Evolutionary conservation across 306 rosid species (phyloP), one percentile per base, ranked within the genome.

Genomic region (Begonia peltatifolia): DNA sequence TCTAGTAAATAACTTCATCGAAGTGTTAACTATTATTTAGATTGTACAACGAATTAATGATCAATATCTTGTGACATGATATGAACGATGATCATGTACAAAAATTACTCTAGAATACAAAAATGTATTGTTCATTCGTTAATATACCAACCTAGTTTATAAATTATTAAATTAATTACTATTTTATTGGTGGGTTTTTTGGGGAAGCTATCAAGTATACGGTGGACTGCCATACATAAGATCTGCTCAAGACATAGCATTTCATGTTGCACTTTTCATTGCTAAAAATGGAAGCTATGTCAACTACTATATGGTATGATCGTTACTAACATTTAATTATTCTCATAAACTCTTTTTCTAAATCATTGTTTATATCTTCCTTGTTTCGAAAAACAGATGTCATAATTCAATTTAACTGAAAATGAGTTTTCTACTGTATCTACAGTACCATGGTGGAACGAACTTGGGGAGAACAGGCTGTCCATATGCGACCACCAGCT

Each of bases 171-270:
- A 17, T 17, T 17, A 17, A 17, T 17, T 17, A 17, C 1, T 17
- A 20, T 20, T 20, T 20, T 2, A 20, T 20, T 20, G 23, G 3
- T 20, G 23, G 23, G 8, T 30, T 30, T 30, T 30, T 30, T 30
- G 38, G 38, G 9, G 44, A 57, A 88, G 95, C 76, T 79, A 71
- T 66, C 87, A 88, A 63, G 79, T 76, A 23, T 79, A 77, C 23
- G 95, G 97, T 47, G 87, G 63, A 25, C 6, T 49, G 48, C 88
- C 97, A n/a, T 77, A 71, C 62, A 70, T 82, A 68, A 78, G 97
- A 61, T 75, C 95, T 8, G 87, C 89, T 0, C 65, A 84, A 73
- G 84, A 88, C 63, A 77, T 88, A 15, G 95, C 97, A 66, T 84
- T 75, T 65, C 89, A 82, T 47, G 88, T 72, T 64, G 67, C 83